Percentiles rank a stretch among this genome's conserved stretches.
Conservation (phyloP, 768 basidiomycete genomes). For the Nevesoporus exiguus region DNA sequence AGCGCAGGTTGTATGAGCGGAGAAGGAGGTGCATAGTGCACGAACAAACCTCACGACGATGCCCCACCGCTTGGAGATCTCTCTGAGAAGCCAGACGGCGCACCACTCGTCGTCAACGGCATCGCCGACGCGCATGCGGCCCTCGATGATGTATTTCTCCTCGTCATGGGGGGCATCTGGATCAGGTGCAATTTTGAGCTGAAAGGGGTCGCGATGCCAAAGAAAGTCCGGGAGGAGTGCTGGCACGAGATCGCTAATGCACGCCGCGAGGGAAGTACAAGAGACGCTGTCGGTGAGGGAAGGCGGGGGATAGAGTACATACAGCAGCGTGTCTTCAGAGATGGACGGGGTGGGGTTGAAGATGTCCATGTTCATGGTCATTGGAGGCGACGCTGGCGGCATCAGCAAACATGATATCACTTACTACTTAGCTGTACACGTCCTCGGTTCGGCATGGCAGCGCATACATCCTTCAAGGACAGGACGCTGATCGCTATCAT, state of each 20-base stretch:
- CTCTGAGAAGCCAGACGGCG: constrained; percentile 81
- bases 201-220: constrained; percentile 85
- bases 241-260: constrained; percentile 57
- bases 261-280: constrained; percentile 62
- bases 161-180: constrained; percentile 32
- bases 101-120: constrained; percentile 99
- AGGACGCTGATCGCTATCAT: constrained; percentile 91
- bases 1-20: background rate
- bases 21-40: background rate
- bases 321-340: constrained; percentile 82
- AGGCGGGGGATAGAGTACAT: constrained; percentile 62
- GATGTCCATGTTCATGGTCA: constrained; percentile 48
- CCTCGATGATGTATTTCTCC: constrained; percentile 63
- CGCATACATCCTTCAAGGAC: constrained; percentile 64
- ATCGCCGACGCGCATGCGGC: constrained; percentile 89
- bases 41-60: constrained; percentile 66
- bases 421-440: constrained; percentile 17
- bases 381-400: background rate
- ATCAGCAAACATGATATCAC: too few species aligned
- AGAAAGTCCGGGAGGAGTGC: constrained; percentile 56
- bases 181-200: constrained; percentile 61
- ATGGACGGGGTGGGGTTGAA: constrained; percentile 76
- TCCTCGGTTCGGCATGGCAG: constrained; percentile 40
- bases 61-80: constrained; percentile 77
- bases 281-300: constrained; percentile 55